Conservation (phyloP, 2,329 filamentous ascomycete species). For the Lecanicillium sp. region DNA sequence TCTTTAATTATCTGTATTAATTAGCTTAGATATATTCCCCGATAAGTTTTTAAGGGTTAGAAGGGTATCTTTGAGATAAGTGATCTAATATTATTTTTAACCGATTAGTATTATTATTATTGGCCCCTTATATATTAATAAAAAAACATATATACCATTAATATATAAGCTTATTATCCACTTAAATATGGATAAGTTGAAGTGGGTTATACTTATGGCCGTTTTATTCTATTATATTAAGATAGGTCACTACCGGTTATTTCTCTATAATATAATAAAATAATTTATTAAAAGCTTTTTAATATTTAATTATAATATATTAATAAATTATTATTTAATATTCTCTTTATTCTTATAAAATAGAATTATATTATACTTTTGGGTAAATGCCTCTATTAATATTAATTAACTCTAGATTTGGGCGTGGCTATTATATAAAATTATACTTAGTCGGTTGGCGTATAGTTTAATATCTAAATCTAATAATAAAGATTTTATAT, state of each 20-base stretch:
- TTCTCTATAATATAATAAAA: neutral
- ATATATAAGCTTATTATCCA: neutral
- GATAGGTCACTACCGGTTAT: neutral
- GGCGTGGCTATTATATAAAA: constrained; percentile 14
- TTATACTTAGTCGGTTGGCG: constrained; percentile 13
- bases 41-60: neutral
- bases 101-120: no score
- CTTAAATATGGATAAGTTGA: neutral
- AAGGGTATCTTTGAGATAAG: neutral
- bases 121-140: neutral
- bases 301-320: neutral
- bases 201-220: neutral
- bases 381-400: neutral
- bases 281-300: neutral
- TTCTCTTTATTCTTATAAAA: neutral
- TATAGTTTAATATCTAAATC: constrained; percentile 15
- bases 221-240: neutral
- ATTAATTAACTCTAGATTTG: constrained; percentile 17
- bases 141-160: neutral
- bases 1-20: neutral
- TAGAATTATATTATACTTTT: neutral
- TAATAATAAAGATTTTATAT: constrained; percentile 7
- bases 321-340: neutral
- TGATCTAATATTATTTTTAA: neutral
- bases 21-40: neutral